Percentiles rank a stretch among this genome's conserved stretches.
These are phyloP conservation scores for Betula pendula DNA, from an alignment of 306 rosid species.

Conservation along the genomic window DNA sequence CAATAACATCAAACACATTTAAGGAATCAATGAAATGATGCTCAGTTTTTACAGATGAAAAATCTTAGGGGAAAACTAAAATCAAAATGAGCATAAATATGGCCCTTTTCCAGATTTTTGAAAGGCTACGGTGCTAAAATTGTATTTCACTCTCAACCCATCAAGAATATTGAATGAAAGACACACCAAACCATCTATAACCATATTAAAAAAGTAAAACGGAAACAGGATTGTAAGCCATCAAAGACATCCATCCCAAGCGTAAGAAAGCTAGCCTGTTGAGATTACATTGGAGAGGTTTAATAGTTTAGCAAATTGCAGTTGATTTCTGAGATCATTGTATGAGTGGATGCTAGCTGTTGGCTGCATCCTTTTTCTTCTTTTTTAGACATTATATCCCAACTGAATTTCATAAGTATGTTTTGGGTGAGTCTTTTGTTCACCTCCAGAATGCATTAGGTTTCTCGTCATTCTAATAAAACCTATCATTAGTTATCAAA, in stretches of 20 bases:
- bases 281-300: neutral
- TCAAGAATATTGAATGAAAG: neutral
- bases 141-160: neutral
- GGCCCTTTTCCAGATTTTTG: neutral
- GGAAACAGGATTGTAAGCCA: neutral
- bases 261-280: neutral
- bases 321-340: neutral
- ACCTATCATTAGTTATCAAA: neutral
- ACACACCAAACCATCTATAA: neutral
- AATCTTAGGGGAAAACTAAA: neutral
- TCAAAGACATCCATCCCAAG: neutral
- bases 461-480: neutral
- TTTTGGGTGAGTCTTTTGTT: neutral
- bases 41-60: neutral
- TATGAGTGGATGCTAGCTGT: neutral
- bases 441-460: neutral
- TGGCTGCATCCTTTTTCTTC: neutral
- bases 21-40: conserved; percentile 7
- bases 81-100: neutral
- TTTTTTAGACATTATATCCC: neutral
- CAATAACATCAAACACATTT: conserved; percentile 5
- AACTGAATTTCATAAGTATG: neutral
- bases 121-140: neutral
- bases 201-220: neutral
- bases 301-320: neutral